Evolutionary conservation across 495 filamentous ascomycete genomes (phyloP).

Genomic region (Apiosordaria backusii): DNA sequence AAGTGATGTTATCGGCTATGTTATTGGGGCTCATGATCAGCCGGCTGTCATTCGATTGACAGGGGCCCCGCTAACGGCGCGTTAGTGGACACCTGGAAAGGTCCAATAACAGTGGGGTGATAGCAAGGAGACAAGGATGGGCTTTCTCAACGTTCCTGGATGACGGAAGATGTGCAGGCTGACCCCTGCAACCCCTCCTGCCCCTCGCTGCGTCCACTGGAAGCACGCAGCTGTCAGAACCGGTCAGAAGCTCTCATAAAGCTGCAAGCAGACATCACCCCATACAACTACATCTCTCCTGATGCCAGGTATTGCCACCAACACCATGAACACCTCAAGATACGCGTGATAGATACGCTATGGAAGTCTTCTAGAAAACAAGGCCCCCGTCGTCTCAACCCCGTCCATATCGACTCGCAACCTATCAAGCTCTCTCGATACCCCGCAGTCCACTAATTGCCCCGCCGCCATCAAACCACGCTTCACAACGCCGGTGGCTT

Average conservation of each 20-base stretch:
- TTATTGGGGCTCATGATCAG: too few relatives aligned
- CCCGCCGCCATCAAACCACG: background rate
- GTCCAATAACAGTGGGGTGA: slow-evolving; percentile 12
- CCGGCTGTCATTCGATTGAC: background rate
- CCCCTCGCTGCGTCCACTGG: background rate
- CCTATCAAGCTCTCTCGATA: background rate
- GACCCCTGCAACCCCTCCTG: background rate
- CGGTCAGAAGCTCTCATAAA: slow-evolving; percentile 1
- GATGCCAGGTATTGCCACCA: background rate
- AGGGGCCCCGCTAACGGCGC: background rate
- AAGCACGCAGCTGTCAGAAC: background rate
- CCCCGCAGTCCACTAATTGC: slow-evolving; percentile 8
- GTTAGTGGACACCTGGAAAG: slow-evolving; percentile 3
- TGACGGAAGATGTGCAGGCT: slow-evolving; percentile 2
- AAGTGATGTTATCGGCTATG: too few relatives aligned
- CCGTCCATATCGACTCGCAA: background rate
- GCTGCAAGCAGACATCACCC: slow-evolving; percentile 1
- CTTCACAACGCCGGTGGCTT: background rate
- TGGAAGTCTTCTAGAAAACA: background rate
- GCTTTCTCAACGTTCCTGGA: background rate
- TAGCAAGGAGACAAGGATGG: slow-evolving; percentile 1
- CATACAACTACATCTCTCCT: background rate
- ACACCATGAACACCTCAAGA: too few relatives aligned
- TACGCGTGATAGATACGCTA: too few relatives aligned
- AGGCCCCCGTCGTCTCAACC: background rate